Percentiles rank a stretch among this genome's conserved stretches.
phyloP scores from a whole-genome alignment of 768 basidiomycete genomes.

The Nidularia sp. region DNA sequence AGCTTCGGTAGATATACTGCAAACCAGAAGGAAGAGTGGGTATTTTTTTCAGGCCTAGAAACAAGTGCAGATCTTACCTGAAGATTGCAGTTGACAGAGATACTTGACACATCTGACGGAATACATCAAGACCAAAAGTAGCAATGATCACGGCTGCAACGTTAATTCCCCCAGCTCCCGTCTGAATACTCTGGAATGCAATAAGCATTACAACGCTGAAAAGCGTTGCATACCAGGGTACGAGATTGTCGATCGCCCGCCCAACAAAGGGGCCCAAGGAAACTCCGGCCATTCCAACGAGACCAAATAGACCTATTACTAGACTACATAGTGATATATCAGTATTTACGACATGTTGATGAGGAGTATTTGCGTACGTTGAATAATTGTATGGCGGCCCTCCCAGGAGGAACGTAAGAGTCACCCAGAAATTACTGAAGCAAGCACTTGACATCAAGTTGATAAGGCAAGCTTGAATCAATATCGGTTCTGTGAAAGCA shows the following conservation, averaged over 20 bases:
- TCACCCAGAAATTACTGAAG: slow-evolving; percentile 64
- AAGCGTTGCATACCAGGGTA: slow-evolving; percentile 77
- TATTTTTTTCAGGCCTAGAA: slow-evolving; percentile 3
- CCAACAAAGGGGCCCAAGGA: slow-evolving; percentile 68
- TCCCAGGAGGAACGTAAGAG: slow-evolving; percentile 77
- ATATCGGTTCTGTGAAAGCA: slow-evolving; percentile 69
- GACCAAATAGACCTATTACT: slow-evolving; percentile 68
- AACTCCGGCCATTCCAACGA: slow-evolving; percentile 72
- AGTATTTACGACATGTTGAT: not conserved
- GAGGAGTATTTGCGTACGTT: slow-evolving; percentile 34
- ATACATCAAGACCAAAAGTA: slow-evolving; percentile 69
- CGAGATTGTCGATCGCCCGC: slow-evolving; percentile 59
- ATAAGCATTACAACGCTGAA: slow-evolving; percentile 43
- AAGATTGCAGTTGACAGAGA: slow-evolving; percentile 59
- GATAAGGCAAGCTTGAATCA: slow-evolving; percentile 66
- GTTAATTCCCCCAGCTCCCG: slow-evolving; percentile 64
- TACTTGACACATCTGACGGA: slow-evolving; percentile 73
- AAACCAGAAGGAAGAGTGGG: slow-evolving; percentile 4
- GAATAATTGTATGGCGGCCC: slow-evolving; percentile 74
- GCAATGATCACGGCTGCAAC: slow-evolving; percentile 69
- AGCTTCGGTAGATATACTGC: slow-evolving; percentile 40
- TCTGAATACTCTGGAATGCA: slow-evolving; percentile 58
- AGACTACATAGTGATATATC: slow-evolving; percentile 21
- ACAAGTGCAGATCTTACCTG: slow-evolving; percentile 26
- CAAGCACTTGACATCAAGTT: slow-evolving; percentile 59